Evolutionary conservation across 83 land plant genomes (phyloP).

Genomic region (Diphasiastrum complanatum): DNA sequence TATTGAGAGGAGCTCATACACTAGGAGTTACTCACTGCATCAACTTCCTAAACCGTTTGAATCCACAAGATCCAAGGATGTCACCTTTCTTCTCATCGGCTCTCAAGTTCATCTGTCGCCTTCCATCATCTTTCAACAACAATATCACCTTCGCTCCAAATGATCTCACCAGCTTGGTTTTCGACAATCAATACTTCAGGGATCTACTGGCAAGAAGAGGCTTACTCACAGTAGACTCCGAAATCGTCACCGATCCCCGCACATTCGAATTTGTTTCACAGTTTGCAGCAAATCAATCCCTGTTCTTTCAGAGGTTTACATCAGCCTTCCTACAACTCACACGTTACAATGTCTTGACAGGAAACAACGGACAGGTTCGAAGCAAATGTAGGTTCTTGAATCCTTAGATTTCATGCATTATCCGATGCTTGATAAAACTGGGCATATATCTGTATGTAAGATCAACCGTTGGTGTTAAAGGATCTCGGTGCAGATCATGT

Average conservation of each 20-base stretch:
- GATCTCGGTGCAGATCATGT: too few relatives aligned
- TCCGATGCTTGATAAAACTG: too few relatives aligned
- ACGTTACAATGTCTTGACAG: background rate
- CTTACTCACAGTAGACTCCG: background rate
- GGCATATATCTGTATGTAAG: too few relatives aligned
- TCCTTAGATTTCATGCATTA: too few relatives aligned
- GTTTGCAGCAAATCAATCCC: background rate
- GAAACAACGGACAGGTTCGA: background rate
- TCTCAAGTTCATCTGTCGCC: background rate
- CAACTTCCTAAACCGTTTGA: constrained; percentile 3
- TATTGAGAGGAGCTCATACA: constrained; percentile 12
- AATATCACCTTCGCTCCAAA: background rate
- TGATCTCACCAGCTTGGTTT: constrained; percentile 3
- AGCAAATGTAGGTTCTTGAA: too few relatives aligned
- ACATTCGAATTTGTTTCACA: background rate
- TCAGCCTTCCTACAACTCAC: constrained; percentile 5
- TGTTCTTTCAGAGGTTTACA: constrained; percentile 4
- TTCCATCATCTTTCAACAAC: too few relatives aligned
- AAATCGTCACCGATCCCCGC: background rate
- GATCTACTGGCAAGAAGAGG: background rate
- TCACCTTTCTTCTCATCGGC: background rate
- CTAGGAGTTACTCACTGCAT: constrained; percentile 11
- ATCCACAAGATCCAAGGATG: constrained; percentile 1
- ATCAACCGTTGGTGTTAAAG: too few relatives aligned
- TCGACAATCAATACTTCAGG: constrained; percentile 11